These are phyloP conservation scores for Trichoderma orchidacearum DNA, from an alignment of 495 filamentous ascomycete genomes.

Conservation along the genomic window DNA sequence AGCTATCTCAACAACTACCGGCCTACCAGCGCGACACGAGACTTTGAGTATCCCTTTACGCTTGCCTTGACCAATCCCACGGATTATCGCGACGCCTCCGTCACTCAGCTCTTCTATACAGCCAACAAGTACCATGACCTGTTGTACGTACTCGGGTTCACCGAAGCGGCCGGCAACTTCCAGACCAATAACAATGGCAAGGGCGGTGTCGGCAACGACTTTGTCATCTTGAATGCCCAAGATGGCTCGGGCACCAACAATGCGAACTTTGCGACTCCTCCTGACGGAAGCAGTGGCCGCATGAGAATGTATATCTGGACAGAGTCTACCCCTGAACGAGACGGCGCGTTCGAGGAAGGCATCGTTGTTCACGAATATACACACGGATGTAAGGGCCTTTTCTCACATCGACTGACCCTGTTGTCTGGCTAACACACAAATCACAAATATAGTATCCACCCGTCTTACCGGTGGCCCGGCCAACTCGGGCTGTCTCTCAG, in stretches of 20 bases:
- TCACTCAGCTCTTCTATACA: constrained; percentile 41
- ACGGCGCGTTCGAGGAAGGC: constrained; percentile 30
- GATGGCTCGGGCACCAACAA: constrained; percentile 39
- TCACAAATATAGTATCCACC: constrained; percentile 25
- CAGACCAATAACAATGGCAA: constrained; percentile 34
- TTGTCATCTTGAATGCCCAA: constrained; percentile 39
- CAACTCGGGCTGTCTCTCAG: constrained; percentile 31
- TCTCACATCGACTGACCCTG: not conserved
- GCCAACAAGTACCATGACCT: constrained; percentile 39
- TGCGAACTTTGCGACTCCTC: constrained; percentile 30
- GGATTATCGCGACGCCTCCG: constrained; percentile 26
- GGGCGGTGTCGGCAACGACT: constrained; percentile 32
- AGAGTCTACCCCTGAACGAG: constrained; percentile 23
- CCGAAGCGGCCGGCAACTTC: constrained; percentile 40
- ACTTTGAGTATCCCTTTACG: constrained; percentile 28
- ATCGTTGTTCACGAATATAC: constrained; percentile 35
- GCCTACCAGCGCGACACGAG: constrained; percentile 16
- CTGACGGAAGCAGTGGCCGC: constrained; percentile 31
- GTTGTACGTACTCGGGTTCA: constrained; percentile 39
- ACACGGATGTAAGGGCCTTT: constrained; percentile 21
- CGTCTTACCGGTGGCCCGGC: constrained; percentile 42
- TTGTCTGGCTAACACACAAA: not conserved
- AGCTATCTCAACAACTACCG: constrained; percentile 28
- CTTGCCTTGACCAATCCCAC: constrained; percentile 15
- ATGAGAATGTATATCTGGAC: constrained; percentile 40